phyloP scores from a whole-genome alignment of 2,329 filamentous ascomycete species.

The Ilyonectria sp. region DNA sequence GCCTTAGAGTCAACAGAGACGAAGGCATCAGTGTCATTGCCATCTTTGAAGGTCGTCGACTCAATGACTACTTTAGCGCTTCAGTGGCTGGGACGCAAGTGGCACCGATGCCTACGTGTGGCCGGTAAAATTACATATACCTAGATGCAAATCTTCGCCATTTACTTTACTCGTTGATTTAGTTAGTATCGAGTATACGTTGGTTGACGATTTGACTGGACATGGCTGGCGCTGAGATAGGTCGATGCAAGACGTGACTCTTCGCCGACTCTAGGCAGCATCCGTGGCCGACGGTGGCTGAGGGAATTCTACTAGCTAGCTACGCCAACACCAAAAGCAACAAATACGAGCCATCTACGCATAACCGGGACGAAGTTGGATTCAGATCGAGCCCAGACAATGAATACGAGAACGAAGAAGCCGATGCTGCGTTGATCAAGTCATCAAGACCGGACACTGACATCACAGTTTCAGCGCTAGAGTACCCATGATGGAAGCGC shows the following conservation, averaged over 20 bases:
- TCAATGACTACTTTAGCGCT: no score
- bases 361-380: background rate
- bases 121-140: no score
- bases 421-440: background rate
- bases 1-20: no score
- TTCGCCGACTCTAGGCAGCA: conserved; percentile 2
- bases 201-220: background rate
- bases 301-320: background rate
- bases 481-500: conserved; percentile 29
- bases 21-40: no score
- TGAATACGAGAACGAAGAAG: background rate
- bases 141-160: background rate
- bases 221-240: background rate
- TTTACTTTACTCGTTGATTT: background rate
- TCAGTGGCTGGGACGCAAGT: no score
- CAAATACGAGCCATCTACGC: background rate
- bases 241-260: background rate
- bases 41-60: no score
- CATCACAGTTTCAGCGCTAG: background rate
- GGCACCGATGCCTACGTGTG: no score
- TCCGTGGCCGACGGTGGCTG: background rate
- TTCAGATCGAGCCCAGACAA: background rate
- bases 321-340: background rate
- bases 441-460: background rate
- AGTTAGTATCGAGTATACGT: no score